phyloP scores from a whole-genome alignment of 2,329 filamentous ascomycete genomes.

The Periconia digitata region DNA sequence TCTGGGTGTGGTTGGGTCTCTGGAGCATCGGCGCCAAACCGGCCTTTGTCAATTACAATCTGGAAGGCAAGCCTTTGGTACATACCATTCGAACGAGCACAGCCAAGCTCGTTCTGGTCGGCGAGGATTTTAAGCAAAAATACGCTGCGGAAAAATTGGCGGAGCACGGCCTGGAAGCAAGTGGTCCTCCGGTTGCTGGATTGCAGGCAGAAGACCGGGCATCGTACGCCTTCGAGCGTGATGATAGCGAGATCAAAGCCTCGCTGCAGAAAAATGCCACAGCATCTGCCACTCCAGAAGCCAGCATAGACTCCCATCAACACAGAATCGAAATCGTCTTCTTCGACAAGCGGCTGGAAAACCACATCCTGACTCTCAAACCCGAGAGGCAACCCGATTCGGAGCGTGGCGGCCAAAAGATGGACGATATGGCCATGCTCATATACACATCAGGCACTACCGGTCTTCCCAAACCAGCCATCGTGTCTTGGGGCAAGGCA shows the following conservation, averaged over 20 bases:
- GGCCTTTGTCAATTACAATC: conserved; percentile 44
- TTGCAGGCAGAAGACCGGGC: conserved; percentile 11
- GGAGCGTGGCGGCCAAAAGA: conserved; percentile 24
- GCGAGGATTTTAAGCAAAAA: conserved; percentile 49
- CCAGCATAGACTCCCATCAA: conserved; percentile 13
- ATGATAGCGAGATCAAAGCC: conserved; percentile 19
- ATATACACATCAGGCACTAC: conserved; percentile 45
- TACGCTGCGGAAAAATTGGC: conserved; percentile 28
- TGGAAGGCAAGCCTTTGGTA: conserved; percentile 38
- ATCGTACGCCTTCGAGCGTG: conserved; percentile 26
- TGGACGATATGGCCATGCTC: conserved; percentile 37
- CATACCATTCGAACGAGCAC: conserved; percentile 61
- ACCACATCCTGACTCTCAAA: conserved; percentile 28
- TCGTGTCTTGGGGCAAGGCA: conserved; percentile 33
- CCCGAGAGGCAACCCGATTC: conserved; percentile 34
- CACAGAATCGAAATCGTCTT: conserved; percentile 32
- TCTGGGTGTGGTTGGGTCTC: conserved; percentile 43
- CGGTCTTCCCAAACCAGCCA: conserved; percentile 39
- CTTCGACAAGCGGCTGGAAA: conserved; percentile 30
- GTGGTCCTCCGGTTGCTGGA: conserved; percentile 2
- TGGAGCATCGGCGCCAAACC: conserved; percentile 43
- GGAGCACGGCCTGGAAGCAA: conserved; percentile 29
- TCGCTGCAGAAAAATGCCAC: conserved; percentile 22
- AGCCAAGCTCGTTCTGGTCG: conserved; percentile 60
- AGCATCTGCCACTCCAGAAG: conserved; percentile 5